A percentile compares a stretch with the other conserved stretches of the same genome.
These are phyloP conservation scores for Nepenthes alata DNA, from an alignment of 179 eudicot genomes.

Conservation along the genomic window DNA sequence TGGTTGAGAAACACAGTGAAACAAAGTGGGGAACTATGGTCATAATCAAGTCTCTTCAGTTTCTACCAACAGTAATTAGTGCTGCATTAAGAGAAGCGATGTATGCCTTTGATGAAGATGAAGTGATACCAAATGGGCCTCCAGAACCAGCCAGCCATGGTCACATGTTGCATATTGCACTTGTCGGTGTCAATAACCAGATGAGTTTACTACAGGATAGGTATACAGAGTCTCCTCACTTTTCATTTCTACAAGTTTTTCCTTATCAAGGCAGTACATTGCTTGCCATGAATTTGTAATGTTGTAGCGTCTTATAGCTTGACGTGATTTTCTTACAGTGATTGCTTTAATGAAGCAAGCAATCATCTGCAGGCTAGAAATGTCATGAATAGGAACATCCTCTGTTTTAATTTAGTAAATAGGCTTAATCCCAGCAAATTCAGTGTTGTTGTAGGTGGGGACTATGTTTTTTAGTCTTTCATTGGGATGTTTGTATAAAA, in stretches of 20 bases:
- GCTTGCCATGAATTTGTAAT: too few species aligned
- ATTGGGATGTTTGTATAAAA: too few species aligned
- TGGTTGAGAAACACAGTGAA: conserved; percentile 51
- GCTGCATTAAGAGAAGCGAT: conserved; percentile 75
- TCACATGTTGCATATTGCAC: conserved; percentile 87
- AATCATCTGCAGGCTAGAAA: too few species aligned
- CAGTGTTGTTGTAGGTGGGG: too few species aligned
- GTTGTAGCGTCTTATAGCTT: too few species aligned
- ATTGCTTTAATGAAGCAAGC: too few species aligned
- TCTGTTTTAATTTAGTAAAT: too few species aligned
- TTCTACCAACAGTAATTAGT: conserved; percentile 55
- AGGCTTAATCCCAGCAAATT: too few species aligned
- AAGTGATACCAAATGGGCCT: conserved; percentile 21
- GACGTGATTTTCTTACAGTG: too few species aligned
- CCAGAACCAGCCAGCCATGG: conserved; percentile 36
- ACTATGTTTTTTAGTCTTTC: too few species aligned
- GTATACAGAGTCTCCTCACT: conserved; percentile 21
- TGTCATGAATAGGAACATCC: too few species aligned
- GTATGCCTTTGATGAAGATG: conserved; percentile 25
- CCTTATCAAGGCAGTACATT: not conserved
- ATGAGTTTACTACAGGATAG: conserved; percentile 99
- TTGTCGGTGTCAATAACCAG: conserved; percentile 84
- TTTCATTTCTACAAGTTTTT: conserved; percentile 2
- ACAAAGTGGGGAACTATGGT: conserved; percentile 99
- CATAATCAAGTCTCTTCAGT: conserved; percentile 77